These are phyloP conservation scores for Penicillium thymicola DNA, from an alignment of 2,329 filamentous ascomycete genomes.

Conservation along the genomic window DNA sequence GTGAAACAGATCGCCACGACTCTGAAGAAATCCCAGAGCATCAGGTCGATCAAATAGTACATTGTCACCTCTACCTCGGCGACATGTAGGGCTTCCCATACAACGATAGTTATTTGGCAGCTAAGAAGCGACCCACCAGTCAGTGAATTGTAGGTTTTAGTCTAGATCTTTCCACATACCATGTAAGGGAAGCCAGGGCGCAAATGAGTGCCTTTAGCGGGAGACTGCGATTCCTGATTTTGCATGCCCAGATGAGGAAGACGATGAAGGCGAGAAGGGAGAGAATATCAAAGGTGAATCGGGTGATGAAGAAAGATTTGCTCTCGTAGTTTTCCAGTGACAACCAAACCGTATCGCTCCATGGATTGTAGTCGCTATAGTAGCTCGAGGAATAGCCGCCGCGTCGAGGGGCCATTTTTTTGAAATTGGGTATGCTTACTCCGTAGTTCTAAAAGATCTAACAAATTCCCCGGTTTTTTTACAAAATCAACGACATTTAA, in stretches of 20 bases:
- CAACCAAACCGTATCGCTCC: constrained; percentile 3
- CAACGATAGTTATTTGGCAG: constrained; percentile 4
- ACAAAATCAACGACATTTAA: background rate
- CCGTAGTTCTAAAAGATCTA: no score
- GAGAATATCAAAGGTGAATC: constrained; percentile 19
- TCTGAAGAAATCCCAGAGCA: constrained; percentile 20
- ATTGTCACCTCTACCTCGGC: constrained; percentile 15
- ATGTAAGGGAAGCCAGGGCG: constrained; percentile 13
- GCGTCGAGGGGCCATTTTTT: constrained; percentile 16
- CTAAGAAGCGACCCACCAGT: constrained; percentile 3
- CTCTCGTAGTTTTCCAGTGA: background rate
- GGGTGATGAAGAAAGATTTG: constrained; percentile 3
- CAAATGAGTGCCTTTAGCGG: constrained; percentile 12
- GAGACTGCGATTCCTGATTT: constrained; percentile 14
- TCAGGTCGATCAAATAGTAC: constrained; percentile 21
- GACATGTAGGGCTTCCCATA: constrained; percentile 15
- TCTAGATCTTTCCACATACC: constrained; percentile 5
- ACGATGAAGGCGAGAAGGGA: constrained; percentile 15
- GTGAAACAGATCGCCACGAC: constrained; percentile 12
- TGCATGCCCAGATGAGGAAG: constrained; percentile 19
- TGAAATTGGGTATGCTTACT: background rate
- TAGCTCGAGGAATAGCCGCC: constrained; percentile 1
- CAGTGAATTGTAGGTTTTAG: background rate
- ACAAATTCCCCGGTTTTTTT: background rate
- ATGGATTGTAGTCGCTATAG: background rate